Base-by-base conservation (phyloP, 352 stramenopile species). In the Phytopythium delawarense region DNA sequence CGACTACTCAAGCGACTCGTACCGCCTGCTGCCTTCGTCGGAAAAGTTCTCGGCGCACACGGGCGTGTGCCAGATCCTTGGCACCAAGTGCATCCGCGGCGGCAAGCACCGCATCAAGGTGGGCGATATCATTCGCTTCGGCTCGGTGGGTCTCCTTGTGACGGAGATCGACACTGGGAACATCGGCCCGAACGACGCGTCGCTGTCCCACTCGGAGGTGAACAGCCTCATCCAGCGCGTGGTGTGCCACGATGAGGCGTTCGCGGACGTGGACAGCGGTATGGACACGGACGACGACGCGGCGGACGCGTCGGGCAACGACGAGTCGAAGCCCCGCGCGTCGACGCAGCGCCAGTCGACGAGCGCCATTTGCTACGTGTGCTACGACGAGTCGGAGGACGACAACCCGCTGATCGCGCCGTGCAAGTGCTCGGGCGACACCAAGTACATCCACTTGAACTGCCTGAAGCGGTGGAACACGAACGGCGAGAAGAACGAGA, bases 381-480 rank as follows among this genome's bases (percentile, higher is more conserved):
- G 86, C 63, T 95, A 95, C 57, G 86, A 95, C 66, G 86, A 95
- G 59, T 78, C 80, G 12, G 84, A 93, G 63, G 84, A 95, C 20
- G 82, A 85, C 62, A 95, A 98, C 67, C 94, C 94, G 39, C 72
- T 98, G 45, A 98, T 98, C 49, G 89, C 92, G 34, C 94, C 94
- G 0, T 98, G 94, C 79, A 98, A 98, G 67, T 98, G 94, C 64
- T 94, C 81, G 63, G 94, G 94, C 20, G 94, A 98, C 71, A 98
- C 94, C 42, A 96, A 96, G 69, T 98, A 98, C 81, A 96, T 98
- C 21, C 94, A 98, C 59, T 78, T 98, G 11, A 96, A 98, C 66
- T 98, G 94, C 65, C 80, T 98, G 32, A 95, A 97, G 59, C 95
- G 96, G 52, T 98, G 92, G 92, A 96, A 98, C 75, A 95, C 84